Evolutionary conservation across 2,329 filamentous ascomycete genomes (phyloP).

Genomic region (Pezicula radicicola): DNA sequence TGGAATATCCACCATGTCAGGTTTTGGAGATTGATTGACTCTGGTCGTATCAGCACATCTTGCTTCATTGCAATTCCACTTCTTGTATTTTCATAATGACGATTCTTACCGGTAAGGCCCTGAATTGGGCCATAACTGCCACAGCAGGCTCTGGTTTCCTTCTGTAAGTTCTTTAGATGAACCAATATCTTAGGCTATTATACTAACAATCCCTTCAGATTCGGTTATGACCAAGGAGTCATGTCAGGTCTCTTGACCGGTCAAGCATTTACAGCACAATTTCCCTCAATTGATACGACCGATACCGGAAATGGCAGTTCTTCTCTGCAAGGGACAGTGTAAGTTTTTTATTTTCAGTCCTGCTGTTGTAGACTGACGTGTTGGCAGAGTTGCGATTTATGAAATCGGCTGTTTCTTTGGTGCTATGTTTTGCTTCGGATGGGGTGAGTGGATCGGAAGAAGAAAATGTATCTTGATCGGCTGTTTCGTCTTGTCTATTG

Average conservation of each 20-base stretch:
- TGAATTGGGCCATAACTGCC: slow-evolving; percentile 36
- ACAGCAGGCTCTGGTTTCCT: slow-evolving; percentile 35
- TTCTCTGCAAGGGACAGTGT: slow-evolving; percentile 41
- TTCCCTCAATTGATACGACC: slow-evolving; percentile 47
- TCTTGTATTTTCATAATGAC: slow-evolving; percentile 11
- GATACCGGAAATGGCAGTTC: slow-evolving; percentile 32
- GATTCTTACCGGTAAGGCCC: slow-evolving; percentile 26
- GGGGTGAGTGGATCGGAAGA: slow-evolving; percentile 43
- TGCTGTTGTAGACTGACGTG: not conserved
- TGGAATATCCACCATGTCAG: not conserved
- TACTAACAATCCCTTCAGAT: slow-evolving; percentile 33
- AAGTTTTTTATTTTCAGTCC: slow-evolving; percentile 3
- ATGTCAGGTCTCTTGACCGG: slow-evolving; percentile 72
- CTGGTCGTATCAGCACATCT: not conserved
- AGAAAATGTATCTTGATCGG: slow-evolving; percentile 38
- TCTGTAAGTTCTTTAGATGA: slow-evolving; percentile 18
- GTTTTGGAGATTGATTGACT: not conserved
- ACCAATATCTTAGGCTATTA: not conserved
- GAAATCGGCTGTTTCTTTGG: slow-evolving; percentile 45
- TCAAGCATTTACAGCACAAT: slow-evolving; percentile 49
- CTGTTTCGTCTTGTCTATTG: slow-evolving; percentile 37
- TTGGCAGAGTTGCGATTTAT: slow-evolving; percentile 35
- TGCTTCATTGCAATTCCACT: not conserved
- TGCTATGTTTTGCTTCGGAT: slow-evolving; percentile 37
- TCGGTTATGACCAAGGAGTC: slow-evolving; percentile 67